phyloP scores from a whole-genome alignment of 2,329 filamentous ascomycete species.

The Microsporum ferrugineum region DNA sequence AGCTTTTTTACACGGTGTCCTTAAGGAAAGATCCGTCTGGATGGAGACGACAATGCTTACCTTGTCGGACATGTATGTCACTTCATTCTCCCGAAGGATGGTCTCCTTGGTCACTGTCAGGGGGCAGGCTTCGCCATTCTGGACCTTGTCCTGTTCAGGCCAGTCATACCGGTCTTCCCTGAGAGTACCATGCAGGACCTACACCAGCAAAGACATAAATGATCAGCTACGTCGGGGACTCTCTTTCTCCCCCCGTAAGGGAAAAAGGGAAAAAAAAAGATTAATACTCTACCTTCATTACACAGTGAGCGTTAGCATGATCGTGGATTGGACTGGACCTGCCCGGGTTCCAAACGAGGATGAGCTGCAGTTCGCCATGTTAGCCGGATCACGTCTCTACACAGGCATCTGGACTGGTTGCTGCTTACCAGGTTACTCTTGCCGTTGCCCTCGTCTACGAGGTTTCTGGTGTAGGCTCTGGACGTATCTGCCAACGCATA shows the following conservation, averaged over 20 bases:
- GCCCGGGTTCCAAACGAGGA: slow-evolving; percentile 80
- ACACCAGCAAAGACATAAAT: slow-evolving; percentile 4
- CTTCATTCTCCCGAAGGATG: slow-evolving; percentile 56
- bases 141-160: slow-evolving; percentile 42
- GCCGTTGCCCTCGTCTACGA: slow-evolving; percentile 81
- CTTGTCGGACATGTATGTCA: slow-evolving; percentile 82
- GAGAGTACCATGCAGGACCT: slow-evolving; percentile 64
- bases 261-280: not conserved
- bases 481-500: slow-evolving; percentile 64
- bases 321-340: slow-evolving; percentile 80
- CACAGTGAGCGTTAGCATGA: slow-evolving; percentile 75
- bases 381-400: slow-evolving; percentile 11
- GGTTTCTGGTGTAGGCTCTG: slow-evolving; percentile 70
- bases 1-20: not conserved
- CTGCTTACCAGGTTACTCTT: slow-evolving; percentile 58
- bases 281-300: slow-evolving; percentile 56
- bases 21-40: too few species aligned
- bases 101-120: slow-evolving; percentile 57
- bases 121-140: slow-evolving; percentile 40
- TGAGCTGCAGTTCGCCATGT: slow-evolving; percentile 45
- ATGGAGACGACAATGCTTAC: slow-evolving; percentile 19
- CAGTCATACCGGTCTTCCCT: slow-evolving; percentile 73
- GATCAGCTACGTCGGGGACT: not conserved
- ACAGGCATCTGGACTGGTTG: not conserved
- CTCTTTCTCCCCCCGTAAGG: not conserved